Conservation (phyloP, 2,329 filamentous ascomycete genomes). For the Pseudocercospora vitis region DNA sequence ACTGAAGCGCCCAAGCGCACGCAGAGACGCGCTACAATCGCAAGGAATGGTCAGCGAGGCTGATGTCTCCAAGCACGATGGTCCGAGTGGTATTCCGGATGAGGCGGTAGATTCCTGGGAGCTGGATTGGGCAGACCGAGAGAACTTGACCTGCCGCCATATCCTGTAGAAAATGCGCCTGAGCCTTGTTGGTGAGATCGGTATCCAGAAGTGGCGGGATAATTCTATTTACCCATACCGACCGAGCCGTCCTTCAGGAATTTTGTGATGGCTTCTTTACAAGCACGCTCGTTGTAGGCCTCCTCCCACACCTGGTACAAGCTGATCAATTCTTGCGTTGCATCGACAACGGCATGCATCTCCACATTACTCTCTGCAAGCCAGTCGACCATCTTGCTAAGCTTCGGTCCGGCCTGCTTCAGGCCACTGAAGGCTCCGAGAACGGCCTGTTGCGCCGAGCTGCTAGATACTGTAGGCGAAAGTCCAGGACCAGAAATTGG, state of each 20-base stretch:
- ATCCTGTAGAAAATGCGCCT: not conserved
- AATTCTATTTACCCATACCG: conserved; percentile 10
- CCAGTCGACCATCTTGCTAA: conserved; percentile 66
- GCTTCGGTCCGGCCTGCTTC: conserved; percentile 41
- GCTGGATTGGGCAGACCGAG: conserved; percentile 29
- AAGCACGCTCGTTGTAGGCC: conserved; percentile 62
- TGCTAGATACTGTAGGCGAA: conserved; percentile 25
- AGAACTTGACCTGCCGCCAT: conserved; percentile 27
- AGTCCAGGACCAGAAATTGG: conserved; percentile 22
- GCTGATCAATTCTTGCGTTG: conserved; percentile 86
- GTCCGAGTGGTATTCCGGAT: conserved; percentile 17
- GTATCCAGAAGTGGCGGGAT: no score
- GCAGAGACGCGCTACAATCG: conserved; percentile 36
- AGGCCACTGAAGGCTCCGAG: conserved; percentile 34
- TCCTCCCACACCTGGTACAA: conserved; percentile 77
- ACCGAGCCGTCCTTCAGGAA: conserved; percentile 56
- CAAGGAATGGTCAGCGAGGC: conserved; percentile 18
- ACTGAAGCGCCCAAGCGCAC: conserved; percentile 45
- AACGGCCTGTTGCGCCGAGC: conserved; percentile 40
- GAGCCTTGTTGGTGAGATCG: no score
- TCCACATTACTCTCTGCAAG: conserved; percentile 83
- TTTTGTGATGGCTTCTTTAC: conserved; percentile 62
- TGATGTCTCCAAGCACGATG: conserved; percentile 19
- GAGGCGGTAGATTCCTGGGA: conserved; percentile 30
- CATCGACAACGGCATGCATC: conserved; percentile 81